Percentiles rank a stretch among this genome's conserved stretches.
These are phyloP conservation scores for Mariannaea elegans DNA, from an alignment of 2,329 filamentous ascomycete species.

Conservation along the genomic window DNA sequence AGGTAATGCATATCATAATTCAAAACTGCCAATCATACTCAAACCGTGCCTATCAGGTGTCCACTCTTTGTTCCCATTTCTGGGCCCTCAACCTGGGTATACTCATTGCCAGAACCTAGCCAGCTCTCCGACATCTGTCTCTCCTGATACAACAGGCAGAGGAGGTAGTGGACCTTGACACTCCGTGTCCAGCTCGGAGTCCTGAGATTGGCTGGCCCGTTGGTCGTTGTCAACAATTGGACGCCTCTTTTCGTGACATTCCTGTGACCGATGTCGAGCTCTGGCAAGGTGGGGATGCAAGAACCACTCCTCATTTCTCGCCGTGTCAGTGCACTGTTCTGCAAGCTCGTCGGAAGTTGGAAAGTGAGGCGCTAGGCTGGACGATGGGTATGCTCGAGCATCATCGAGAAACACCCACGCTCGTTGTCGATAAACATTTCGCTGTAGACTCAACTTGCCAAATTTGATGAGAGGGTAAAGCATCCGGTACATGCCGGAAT, in stretches of 20 bases:
- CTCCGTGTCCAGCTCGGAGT: not conserved
- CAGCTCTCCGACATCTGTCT: not conserved
- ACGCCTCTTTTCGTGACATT: conserved; percentile 14
- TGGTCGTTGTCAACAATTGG: not conserved
- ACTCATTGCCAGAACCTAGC: conserved; percentile 5
- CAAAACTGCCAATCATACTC: too few species aligned
- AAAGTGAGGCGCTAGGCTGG: not conserved
- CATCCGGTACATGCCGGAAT: not conserved
- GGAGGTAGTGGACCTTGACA: not conserved
- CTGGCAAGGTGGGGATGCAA: not conserved
- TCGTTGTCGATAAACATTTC: conserved; percentile 13
- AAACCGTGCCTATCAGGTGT: too few species aligned
- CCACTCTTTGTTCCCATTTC: too few species aligned
- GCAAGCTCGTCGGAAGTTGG: not conserved
- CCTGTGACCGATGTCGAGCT: conserved; percentile 17
- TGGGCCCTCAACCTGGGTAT: not conserved
- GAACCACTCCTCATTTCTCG: not conserved
- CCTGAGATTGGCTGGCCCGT: not conserved
- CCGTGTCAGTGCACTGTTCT: not conserved
- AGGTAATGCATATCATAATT: too few species aligned
- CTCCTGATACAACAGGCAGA: not conserved
- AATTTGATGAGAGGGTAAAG: not conserved
- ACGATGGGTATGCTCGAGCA: not conserved
- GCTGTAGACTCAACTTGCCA: not conserved
- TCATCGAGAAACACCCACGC: conserved; percentile 27